Percentiles rank a stretch among this genome's conserved stretches.
These are phyloP conservation scores for Apocynum venetum DNA, from an alignment of 257 asterid genomes.

Conservation along the genomic window DNA sequence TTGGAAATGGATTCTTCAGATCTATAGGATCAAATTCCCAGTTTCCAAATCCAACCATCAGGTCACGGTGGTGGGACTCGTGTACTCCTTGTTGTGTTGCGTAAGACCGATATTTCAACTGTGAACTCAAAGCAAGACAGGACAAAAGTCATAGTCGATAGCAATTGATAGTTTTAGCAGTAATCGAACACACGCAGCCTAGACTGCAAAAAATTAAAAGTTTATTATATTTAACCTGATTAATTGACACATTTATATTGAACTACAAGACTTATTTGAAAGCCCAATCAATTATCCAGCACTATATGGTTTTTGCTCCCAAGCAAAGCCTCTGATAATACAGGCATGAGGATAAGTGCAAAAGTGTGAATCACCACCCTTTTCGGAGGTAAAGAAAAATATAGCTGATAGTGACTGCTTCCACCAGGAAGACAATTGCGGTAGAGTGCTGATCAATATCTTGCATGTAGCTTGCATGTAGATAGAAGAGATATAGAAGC, in stretches of 20 bases:
- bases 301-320: background rate
- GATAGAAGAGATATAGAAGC: background rate
- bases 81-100: constrained; percentile 75
- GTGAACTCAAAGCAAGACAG: background rate
- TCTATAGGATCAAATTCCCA: constrained; percentile 88
- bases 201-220: background rate
- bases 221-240: background rate
- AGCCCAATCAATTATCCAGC: background rate
- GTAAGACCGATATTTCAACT: constrained; percentile 33
- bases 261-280: background rate
- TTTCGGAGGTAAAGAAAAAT: background rate
- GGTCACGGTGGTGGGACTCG: constrained; percentile 69
- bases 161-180: background rate
- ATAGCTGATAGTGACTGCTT: background rate
- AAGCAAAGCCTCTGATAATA: background rate
- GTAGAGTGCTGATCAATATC: too few species aligned
- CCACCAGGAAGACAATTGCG: background rate
- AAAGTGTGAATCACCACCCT: background rate
- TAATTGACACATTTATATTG: background rate
- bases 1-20: constrained; percentile 52
- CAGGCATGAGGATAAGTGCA: background rate
- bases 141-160: background rate
- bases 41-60: constrained; percentile 57
- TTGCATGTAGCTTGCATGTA: background rate
- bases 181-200: background rate